Percentiles rank a stretch among this genome's conserved stretches.
phyloP scores from a whole-genome alignment of 2,329 filamentous ascomycete genomes.

The Cercospora janseana region DNA sequence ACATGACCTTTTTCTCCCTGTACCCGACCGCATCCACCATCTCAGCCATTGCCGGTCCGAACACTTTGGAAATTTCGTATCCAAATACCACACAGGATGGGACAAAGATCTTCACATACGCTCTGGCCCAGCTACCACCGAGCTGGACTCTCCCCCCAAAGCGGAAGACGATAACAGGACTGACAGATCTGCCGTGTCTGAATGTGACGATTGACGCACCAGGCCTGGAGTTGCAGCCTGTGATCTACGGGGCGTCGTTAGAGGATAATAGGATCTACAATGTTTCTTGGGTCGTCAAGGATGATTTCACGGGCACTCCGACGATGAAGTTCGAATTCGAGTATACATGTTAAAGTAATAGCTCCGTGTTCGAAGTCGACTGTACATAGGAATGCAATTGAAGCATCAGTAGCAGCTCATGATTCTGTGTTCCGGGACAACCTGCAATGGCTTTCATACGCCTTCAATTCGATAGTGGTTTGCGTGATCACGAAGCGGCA shows the following conservation, averaged over 20 bases:
- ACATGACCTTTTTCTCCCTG: conserved; percentile 1
- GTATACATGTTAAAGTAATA: conserved; percentile 1
- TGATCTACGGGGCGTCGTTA: not conserved
- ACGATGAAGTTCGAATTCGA: not conserved
- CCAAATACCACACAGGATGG: not conserved
- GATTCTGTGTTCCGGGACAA: too few species aligned
- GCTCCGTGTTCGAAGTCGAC: too few species aligned
- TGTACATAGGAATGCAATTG: too few species aligned
- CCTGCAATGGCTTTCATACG: too few species aligned
- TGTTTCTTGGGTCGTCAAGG: not conserved
- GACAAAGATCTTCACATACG: not conserved
- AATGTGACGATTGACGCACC: not conserved
- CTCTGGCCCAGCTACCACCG: not conserved
- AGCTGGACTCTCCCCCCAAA: not conserved
- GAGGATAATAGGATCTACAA: not conserved
- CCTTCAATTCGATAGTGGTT: too few species aligned
- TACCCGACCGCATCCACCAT: conserved; percentile 1
- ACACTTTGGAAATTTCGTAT: not conserved
- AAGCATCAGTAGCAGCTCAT: too few species aligned
- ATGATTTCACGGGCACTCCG: not conserved
- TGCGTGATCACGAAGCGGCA: too few species aligned
- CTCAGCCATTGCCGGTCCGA: not conserved
- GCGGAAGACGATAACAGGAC: not conserved
- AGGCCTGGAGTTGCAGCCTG: not conserved
- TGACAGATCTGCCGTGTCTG: not conserved